Base-by-base conservation (phyloP, 129 eudicot genomes). In the Chrysanthemum seticuspe region DNA sequence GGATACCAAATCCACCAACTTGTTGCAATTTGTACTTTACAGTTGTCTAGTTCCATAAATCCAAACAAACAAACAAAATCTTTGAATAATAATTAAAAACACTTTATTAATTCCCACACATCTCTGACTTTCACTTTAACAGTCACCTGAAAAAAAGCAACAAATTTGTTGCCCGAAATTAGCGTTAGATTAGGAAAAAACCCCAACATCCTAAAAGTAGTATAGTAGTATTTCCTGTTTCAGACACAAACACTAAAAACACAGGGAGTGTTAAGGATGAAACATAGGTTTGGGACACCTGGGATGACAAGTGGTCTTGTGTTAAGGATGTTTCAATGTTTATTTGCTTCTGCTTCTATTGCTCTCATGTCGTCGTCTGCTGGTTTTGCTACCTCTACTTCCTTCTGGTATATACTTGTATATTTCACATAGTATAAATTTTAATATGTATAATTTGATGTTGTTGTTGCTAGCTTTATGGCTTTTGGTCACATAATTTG, bases 331-430 rank as follows among this genome's bases (percentile, higher is more conserved):
- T 84, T 85, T 25, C 96, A 89, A 82, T 89, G 84, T 75, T 57
- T 86, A 23, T 89, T 82, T 82, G 96, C 91, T 70, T 80, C 89
- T 62, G 89, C 86, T 81, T 89, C 89, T 74, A 79, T 89, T 67
- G 84, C 72, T 9, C 59, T 82, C n/a, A 89, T 89, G 91, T 84
- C 88, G 55, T 76, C 83, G 76, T 78, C 96, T 86, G 47, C 87
- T 82, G 91, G 89, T 51, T 89, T 89, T 76, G 73, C 89, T 14
- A 58, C 27, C 70, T 68, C 79, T 50, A 89, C 96, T 68, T 81
- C 96, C 40, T 89, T 89, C 78, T 86, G 96, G 96, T 89, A 75
- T 60, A 25, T 29, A 18, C 13, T 44, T 57, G n/a, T 18, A n/a
- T 40, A 11, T 19, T n/a, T 31, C 36, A 31, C 36, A 31, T 31